A percentile compares a stretch with the other conserved stretches of the same genome.
phyloP scores from a whole-genome alignment of 371 early-diverging fungal species.

The Sporodiniella umbellata region DNA sequence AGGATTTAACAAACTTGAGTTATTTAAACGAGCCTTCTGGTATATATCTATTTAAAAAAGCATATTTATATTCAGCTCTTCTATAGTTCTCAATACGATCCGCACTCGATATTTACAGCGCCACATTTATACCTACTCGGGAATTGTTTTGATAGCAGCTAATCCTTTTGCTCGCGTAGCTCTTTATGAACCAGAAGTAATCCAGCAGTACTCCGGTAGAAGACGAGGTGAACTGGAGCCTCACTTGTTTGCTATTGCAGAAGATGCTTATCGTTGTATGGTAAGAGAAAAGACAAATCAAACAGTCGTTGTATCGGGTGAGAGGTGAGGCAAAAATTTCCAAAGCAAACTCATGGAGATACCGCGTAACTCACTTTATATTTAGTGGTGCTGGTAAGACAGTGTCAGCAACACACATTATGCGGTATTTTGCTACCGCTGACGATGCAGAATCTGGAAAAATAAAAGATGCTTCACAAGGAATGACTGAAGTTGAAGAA shows the following conservation, averaged over 20 bases:
- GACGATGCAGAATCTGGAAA: conserved; percentile 61
- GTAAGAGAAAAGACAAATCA: conserved; percentile 90
- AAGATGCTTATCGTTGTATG: conserved; percentile 96
- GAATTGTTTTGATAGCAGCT: conserved; percentile 96
- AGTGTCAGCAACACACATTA: conserved; percentile 93
- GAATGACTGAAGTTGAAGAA: conserved; percentile 80
- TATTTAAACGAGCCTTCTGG: conserved; percentile 90
- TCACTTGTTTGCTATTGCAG: conserved; percentile 98
- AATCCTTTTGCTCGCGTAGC: conserved; percentile 95
- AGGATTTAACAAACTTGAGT: conserved; percentile 89
- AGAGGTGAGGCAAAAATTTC: too few species aligned
- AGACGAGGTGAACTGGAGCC: conserved; percentile 95
- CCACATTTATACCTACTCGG: conserved; percentile 99
- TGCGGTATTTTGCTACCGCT: conserved; percentile 96
- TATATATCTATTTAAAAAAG: conserved; percentile 23
- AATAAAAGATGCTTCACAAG: conserved; percentile 28
- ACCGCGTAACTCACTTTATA: too few species aligned
- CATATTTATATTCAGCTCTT: not conserved
- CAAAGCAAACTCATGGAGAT: too few species aligned
- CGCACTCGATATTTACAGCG: conserved; percentile 82
- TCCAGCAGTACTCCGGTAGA: conserved; percentile 92
- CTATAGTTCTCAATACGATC: conserved; percentile 83
- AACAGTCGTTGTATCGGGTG: conserved; percentile 98
- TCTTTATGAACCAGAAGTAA: conserved; percentile 85
- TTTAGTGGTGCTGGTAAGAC: conserved; percentile 93